Evolutionary conservation across 495 filamentous ascomycete genomes (phyloP), one percentile per base, ranked within the genome.

Genomic region (Halenospora varia): DNA sequence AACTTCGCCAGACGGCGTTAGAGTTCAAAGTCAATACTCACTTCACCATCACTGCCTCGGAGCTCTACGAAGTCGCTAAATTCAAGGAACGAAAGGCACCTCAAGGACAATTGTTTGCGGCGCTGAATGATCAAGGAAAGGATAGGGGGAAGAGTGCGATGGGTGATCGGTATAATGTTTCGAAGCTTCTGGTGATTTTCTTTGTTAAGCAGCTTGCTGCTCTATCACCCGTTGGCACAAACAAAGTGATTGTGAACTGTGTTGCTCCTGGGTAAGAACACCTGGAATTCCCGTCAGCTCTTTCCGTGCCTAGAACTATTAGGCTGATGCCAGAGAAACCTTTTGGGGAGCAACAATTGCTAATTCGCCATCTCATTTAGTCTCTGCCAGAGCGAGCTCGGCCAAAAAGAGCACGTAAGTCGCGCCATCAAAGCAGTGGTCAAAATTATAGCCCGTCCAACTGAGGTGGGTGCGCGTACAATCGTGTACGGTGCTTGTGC

Each of bases 381-480:
- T 2, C 42, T 77, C 71, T 65, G 51, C 67, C 35, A 68, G 63
- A 39, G 65, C 46, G 55, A 51, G 70, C 22, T 66, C 48, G 60
- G 68, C 45, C 61, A 71, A 24, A 41, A 23, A 19, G 18, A 25
- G 1, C 10, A 62, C 3, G n/a, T n/a, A n/a, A n/a, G n/a, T n/a
- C n/a, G n/a, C n/a, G n/a, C n/a, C n/a, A n/a, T n/a, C n/a, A n/a
- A n/a, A n/a, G n/a, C n/a, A n/a, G n/a, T n/a, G n/a, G n/a, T n/a
- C n/a, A 45, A 26, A 2, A 11, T 53, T 19, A 22, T 67, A 10
- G 66, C 60, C 0, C 65, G 75, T 0, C 63, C 69, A 0, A 69
- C 74, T 9, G 75, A 77, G 42, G 69, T 71, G 9, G 75, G 75
- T 0, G 64, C 64, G 20, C 51, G 75, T 11, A 76, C 73, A 18